A percentile compares a stretch with the other conserved stretches of the same genome.
These are phyloP conservation scores for Epichloe coenophiala DNA, from an alignment of 2,329 filamentous ascomycete species.

Conservation along the genomic window DNA sequence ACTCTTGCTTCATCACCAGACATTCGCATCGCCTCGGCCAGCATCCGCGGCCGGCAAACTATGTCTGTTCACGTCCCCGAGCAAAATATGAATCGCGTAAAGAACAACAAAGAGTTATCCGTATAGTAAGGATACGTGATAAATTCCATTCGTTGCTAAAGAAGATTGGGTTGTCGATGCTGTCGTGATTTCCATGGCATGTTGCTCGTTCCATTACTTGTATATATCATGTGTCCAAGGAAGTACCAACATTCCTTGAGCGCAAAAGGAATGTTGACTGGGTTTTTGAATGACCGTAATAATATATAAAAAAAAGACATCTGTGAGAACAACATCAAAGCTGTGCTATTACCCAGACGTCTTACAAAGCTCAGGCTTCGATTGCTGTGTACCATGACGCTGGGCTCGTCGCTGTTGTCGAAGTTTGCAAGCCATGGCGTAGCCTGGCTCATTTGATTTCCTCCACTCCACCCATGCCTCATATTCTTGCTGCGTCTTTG, in stretches of 20 bases:
- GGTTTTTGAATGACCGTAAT: not conserved
- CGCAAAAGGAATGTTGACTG: not conserved
- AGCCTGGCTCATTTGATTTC: slow-evolving; percentile 33
- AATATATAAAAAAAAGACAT: not conserved
- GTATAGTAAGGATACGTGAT: not conserved
- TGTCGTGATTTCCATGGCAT: not conserved
- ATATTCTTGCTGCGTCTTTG: slow-evolving; percentile 30
- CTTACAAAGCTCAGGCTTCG: not conserved
- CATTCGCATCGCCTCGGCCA: no score
- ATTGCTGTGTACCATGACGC: slow-evolving; percentile 8
- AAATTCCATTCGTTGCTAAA: not conserved
- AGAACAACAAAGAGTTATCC: not conserved
- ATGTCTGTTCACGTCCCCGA: no score
- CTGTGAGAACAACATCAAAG: not conserved
- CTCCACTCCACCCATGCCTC: slow-evolving; percentile 36
- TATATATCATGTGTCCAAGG: not conserved
- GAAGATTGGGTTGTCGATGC: not conserved
- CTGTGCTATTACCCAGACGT: not conserved
- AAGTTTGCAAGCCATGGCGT: slow-evolving; percentile 31
- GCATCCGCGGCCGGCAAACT: no score
- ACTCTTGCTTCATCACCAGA: no score
- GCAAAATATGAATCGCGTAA: not conserved
- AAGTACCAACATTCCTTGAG: not conserved
- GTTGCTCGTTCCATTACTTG: not conserved
- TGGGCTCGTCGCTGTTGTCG: slow-evolving; percentile 27